phyloP scores from a whole-genome alignment of 768 basidiomycete species.

The Tylopilus plumbeoviolaceoides region DNA sequence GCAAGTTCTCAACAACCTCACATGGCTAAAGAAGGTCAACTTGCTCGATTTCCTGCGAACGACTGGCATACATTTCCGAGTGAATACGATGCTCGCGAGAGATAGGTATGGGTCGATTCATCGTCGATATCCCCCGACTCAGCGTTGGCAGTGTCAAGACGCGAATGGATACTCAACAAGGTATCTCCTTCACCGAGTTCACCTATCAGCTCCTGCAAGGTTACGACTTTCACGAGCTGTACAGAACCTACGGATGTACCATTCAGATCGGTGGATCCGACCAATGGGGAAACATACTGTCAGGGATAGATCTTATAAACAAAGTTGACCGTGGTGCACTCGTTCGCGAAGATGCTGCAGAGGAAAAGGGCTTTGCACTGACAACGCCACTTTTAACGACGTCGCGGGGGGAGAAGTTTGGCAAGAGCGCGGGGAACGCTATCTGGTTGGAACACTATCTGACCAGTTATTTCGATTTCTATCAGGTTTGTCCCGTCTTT shows the following conservation, averaged over 20 bases:
- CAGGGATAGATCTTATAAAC: conserved; percentile 87
- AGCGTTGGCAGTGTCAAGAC: conserved; percentile 62
- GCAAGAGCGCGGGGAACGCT: conserved; percentile 95
- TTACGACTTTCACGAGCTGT: conserved; percentile 85
- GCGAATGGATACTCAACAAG: conserved; percentile 73
- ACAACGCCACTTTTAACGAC: conserved; percentile 95
- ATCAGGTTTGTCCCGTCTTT: conserved; percentile 59
- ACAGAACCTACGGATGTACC: conserved; percentile 60
- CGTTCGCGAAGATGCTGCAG: conserved; percentile 7
- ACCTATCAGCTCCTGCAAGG: conserved; percentile 97
- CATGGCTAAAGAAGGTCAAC: conserved; percentile 73
- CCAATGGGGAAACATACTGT: conserved; percentile 97
- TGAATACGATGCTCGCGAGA: conserved; percentile 85
- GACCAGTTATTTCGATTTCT: conserved; percentile 91
- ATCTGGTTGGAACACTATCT: conserved; percentile 78
- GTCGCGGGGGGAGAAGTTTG: conserved; percentile 89
- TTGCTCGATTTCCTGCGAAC: conserved; percentile 81
- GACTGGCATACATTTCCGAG: conserved; percentile 75
- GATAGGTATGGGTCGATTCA: conserved; percentile 62
- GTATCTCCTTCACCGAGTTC: conserved; percentile 98
- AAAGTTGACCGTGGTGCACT: conserved; percentile 30
- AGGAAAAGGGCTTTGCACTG: conserved; percentile 63
- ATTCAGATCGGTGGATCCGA: conserved; percentile 96
- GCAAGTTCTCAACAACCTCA: conserved; percentile 59
- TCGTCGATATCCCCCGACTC: conserved; percentile 5